Conservation (phyloP, 441 rosid species). For the Bruguiera hainesii region DNA sequence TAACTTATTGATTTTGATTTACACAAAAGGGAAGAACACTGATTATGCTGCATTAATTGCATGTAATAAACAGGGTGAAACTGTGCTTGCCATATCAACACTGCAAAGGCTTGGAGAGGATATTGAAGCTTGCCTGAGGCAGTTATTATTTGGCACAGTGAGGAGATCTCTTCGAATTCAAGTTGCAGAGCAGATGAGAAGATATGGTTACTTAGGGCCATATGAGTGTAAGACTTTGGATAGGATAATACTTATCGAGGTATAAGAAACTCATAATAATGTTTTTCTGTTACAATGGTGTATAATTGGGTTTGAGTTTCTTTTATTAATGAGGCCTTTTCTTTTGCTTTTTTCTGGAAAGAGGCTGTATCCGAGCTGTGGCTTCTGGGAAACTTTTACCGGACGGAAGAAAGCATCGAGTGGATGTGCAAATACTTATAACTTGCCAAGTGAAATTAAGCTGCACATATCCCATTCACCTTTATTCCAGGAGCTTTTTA, state of each 20-base stretch:
- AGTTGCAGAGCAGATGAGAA: constrained; percentile 81
- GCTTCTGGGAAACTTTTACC: constrained; percentile 84
- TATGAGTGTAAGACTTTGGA: constrained; percentile 79
- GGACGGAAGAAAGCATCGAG: constrained; percentile 50
- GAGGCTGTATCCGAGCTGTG: constrained; percentile 97
- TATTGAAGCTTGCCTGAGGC: constrained; percentile 78
- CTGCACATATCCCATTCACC: constrained; percentile 49
- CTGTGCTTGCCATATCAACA: constrained; percentile 77
- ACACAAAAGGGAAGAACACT: constrained; percentile 19
- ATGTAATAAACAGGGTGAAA: constrained; percentile 78
- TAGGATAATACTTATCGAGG: constrained; percentile 85
- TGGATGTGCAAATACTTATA: constrained; percentile 33
- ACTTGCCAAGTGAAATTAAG: constrained; percentile 41
- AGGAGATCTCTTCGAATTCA: constrained; percentile 80
- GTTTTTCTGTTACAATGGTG: constrained; percentile 16
- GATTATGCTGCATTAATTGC: constrained; percentile 32
- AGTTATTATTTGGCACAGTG: constrained; percentile 93
- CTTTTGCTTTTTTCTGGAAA: constrained; percentile 41
- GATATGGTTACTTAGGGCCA: constrained; percentile 72
- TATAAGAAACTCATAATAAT: constrained; percentile 28
- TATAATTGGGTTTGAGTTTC: constrained; percentile 25
- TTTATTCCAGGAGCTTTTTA: constrained; percentile 36
- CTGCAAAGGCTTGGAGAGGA: constrained; percentile 98
- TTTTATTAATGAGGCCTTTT: constrained; percentile 26
- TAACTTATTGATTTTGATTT: constrained; percentile 37